Conservation (phyloP, 2,329 filamentous ascomycete genomes). For the Daldinia eschscholtzii region DNA sequence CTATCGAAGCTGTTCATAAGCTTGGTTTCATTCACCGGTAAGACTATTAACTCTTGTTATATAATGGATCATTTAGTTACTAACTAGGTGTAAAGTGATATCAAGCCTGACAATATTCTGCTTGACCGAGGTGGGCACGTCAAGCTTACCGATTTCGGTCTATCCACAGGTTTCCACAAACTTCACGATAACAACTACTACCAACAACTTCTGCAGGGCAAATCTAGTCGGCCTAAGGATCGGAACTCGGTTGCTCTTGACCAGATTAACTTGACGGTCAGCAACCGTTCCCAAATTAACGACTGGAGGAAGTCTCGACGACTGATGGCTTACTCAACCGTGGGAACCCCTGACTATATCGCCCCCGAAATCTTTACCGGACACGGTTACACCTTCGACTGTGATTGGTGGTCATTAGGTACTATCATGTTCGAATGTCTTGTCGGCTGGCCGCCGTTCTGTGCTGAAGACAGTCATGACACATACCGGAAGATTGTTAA, state of each 20-base stretch:
- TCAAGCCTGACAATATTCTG: slow-evolving; percentile 99
- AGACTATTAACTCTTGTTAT: slow-evolving; percentile 50
- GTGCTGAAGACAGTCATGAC: slow-evolving; percentile 95
- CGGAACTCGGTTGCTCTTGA: slow-evolving; percentile 95
- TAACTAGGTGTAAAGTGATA: slow-evolving; percentile 81
- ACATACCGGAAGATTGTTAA: slow-evolving; percentile 99
- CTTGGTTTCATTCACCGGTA: slow-evolving; percentile 98
- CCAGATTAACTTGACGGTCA: slow-evolving; percentile 97
- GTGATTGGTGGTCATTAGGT: slow-evolving; percentile 99
- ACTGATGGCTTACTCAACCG: slow-evolving; percentile 97
- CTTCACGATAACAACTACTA: slow-evolving; percentile 99
- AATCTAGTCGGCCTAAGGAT: slow-evolving; percentile 79
- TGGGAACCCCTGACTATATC: slow-evolving; percentile 98
- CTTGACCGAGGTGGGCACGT: slow-evolving; percentile 96
- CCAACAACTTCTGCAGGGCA: slow-evolving; percentile 90
- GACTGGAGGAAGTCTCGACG: slow-evolving; percentile 97
- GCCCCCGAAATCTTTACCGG: slow-evolving; percentile 98
- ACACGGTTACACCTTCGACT: slow-evolving; percentile 95
- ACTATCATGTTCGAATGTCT: slow-evolving; percentile 99
- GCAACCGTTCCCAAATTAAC: slow-evolving; percentile 97
- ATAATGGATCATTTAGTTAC: neutral
- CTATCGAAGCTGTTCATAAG: slow-evolving; percentile 99
- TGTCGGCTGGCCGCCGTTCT: slow-evolving; percentile 99
- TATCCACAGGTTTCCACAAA: slow-evolving; percentile 98
- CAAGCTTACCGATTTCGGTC: slow-evolving; percentile 97